A percentile compares a stretch with the other conserved stretches of the same genome.
Evolutionary conservation across 306 rosid genomes (phyloP).

Genomic region (Glycine soja): DNA sequence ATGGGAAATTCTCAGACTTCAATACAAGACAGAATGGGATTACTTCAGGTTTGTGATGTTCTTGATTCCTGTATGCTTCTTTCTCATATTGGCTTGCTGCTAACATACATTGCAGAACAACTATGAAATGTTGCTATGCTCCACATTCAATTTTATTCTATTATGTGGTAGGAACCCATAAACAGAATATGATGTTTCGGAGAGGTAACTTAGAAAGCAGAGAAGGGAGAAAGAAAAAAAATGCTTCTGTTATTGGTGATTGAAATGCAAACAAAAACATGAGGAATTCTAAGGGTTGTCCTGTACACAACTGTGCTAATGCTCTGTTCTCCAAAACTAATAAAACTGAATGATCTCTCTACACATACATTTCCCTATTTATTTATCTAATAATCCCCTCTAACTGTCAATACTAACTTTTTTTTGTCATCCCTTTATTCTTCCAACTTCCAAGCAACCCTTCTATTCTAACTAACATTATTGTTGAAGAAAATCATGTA

Average conservation of each 20-base stretch:
- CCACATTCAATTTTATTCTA: constrained; percentile 26
- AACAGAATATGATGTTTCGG: not conserved
- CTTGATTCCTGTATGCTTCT: constrained; percentile 31
- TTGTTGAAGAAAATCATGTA: constrained; percentile 15
- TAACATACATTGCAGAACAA: constrained; percentile 27
- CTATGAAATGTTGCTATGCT: constrained; percentile 31
- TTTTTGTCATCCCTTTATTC: not conserved
- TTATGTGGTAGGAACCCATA: not conserved
- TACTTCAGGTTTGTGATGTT: constrained; percentile 85
- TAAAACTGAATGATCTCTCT: not conserved
- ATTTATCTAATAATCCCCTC: not conserved
- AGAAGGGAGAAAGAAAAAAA: not conserved
- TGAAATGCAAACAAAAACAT: constrained; percentile 1
- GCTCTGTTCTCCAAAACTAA: constrained; percentile 1
- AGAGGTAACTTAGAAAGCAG: not conserved
- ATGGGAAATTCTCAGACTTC: constrained; percentile 97
- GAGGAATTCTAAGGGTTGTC: not conserved
- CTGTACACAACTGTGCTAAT: not conserved
- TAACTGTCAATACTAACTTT: not conserved
- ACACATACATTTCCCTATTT: not conserved
- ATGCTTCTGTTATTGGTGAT: not conserved
- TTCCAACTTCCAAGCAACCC: not conserved
- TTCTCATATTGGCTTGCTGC: constrained; percentile 38
- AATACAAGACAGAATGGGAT: constrained; percentile 97
- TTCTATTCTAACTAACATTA: not conserved